phyloP scores from a whole-genome alignment of 805 yeast genomes.

The Candida vaughaniae region DNA sequence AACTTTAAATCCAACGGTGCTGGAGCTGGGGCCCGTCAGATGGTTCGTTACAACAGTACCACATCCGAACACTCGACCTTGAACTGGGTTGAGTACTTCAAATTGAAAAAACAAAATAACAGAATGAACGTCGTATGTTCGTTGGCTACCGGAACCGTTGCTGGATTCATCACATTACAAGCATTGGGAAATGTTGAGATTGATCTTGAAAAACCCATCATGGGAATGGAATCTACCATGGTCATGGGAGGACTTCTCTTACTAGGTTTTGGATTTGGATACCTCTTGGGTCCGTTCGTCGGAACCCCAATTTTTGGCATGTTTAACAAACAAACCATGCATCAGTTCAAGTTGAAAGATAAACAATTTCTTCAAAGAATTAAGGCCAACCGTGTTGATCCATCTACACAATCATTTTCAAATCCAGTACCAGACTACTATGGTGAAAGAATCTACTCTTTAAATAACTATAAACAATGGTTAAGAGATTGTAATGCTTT shows the following conservation, averaged over 20 bases:
- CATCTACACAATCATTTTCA: constrained; percentile 81
- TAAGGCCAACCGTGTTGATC: constrained; percentile 82
- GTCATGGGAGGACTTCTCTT: constrained; percentile 74
- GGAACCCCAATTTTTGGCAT: constrained; percentile 71
- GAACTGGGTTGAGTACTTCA: constrained; percentile 80
- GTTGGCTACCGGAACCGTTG: constrained; percentile 60
- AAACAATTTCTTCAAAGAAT: constrained; percentile 72
- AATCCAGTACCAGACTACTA: constrained; percentile 99
- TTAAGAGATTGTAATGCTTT: constrained; percentile 91
- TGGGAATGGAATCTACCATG: constrained; percentile 88
- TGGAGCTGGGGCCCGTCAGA: no score
- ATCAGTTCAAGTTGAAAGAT: constrained; percentile 59
- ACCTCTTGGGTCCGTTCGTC: constrained; percentile 74
- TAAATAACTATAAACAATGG: constrained; percentile 91
- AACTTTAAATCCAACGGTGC: no score
- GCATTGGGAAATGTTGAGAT: constrained; percentile 78
- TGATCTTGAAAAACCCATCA: constrained; percentile 80
- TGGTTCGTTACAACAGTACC: neutral
- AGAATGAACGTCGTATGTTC: constrained; percentile 68
- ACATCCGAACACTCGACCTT: constrained; percentile 22
- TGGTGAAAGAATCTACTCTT: constrained; percentile 90
- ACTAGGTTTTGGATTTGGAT: constrained; percentile 74
- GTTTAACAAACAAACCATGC: constrained; percentile 46
- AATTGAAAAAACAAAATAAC: constrained; percentile 73
- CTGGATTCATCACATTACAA: constrained; percentile 69